Evolutionary conservation across 1,139 yeast species (phyloP).

Genomic region (Candida mesenterica): DNA sequence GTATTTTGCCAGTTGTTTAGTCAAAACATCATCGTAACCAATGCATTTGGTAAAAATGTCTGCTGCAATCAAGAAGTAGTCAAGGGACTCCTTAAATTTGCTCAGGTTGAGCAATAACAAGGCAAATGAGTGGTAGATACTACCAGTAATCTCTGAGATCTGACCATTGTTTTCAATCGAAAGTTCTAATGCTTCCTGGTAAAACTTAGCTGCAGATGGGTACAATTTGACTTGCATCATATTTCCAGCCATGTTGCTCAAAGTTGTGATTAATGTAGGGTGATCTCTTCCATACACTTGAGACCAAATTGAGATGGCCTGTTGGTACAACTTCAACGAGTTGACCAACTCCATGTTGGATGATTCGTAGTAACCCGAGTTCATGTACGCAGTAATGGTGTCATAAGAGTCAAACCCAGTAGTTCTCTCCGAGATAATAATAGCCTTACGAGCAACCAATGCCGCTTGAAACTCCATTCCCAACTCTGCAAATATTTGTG

Average conservation of each 20-base stretch:
- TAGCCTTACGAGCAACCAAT: slow-evolving; percentile 68
- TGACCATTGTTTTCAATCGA: slow-evolving; percentile 54
- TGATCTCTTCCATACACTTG: slow-evolving; percentile 57
- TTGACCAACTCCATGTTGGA: slow-evolving; percentile 57
- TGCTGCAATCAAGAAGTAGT: slow-evolving; percentile 51
- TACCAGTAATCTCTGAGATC: slow-evolving; percentile 56
- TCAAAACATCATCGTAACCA: slow-evolving; percentile 62
- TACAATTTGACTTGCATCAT: slow-evolving; percentile 50
- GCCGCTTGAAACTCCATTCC: slow-evolving; percentile 61
- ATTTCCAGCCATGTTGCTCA: slow-evolving; percentile 61
- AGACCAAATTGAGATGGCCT: slow-evolving; percentile 60
- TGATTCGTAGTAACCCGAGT: slow-evolving; percentile 72
- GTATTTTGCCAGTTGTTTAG: slow-evolving; percentile 66
- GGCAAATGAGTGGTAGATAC: slow-evolving; percentile 63
- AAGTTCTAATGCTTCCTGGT: slow-evolving; percentile 47
- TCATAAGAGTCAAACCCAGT: slow-evolving; percentile 80
- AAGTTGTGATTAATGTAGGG: slow-evolving; percentile 67
- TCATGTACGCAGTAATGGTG: slow-evolving; percentile 67
- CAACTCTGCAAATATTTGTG: slow-evolving; percentile 65
- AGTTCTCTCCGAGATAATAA: slow-evolving; percentile 73
- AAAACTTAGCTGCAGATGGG: slow-evolving; percentile 35
- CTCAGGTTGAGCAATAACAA: slow-evolving; percentile 56
- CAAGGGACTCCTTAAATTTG: slow-evolving; percentile 55
- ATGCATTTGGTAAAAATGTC: slow-evolving; percentile 52
- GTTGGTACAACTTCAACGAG: slow-evolving; percentile 60